A percentile compares a stretch with the other conserved stretches of the same genome.
phyloP scores from a whole-genome alignment of 768 basidiomycete genomes.

The Tubosaeta brunneosetosa region DNA sequence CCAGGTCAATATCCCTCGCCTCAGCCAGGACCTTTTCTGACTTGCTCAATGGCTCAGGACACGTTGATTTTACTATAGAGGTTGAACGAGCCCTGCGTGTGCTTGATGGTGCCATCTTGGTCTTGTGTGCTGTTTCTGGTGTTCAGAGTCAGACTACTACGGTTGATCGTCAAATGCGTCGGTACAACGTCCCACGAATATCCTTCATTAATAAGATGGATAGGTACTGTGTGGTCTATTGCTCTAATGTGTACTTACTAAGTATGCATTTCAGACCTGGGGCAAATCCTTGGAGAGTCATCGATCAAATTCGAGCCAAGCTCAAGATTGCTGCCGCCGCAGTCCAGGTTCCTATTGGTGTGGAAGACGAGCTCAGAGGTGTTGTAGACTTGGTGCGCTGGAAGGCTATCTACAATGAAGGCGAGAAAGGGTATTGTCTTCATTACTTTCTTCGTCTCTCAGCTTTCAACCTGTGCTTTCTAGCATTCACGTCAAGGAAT shows the following conservation, averaged over 20 bases:
- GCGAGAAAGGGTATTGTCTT: conserved; percentile 77
- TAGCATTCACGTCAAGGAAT: conserved; percentile 73
- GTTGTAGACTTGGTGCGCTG: conserved; percentile 92
- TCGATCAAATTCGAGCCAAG: conserved; percentile 87
- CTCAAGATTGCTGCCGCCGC: conserved; percentile 91
- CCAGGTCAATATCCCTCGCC: conserved; percentile 52
- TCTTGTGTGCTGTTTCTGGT: conserved; percentile 94
- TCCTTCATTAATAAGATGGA: conserved; percentile 99
- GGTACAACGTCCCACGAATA: conserved; percentile 92
- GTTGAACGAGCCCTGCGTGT: conserved; percentile 96
- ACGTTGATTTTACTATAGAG: conserved; percentile 99
- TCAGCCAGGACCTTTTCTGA: not conserved
- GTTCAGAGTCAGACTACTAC: conserved; percentile 99
- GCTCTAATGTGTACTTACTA: not conserved
- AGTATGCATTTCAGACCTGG: conserved; percentile 59
- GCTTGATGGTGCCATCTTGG: conserved; percentile 92
- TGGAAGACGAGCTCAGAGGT: conserved; percentile 80
- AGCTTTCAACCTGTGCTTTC: conserved; percentile 2
- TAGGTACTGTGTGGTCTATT: conserved; percentile 41
- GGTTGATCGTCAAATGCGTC: conserved; percentile 97
- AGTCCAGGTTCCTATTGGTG: conserved; percentile 92
- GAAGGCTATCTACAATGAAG: conserved; percentile 94
- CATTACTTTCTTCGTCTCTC: not conserved
- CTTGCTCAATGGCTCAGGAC: conserved; percentile 49
- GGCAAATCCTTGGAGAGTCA: conserved; percentile 94